These are phyloP conservation scores for Gossypium arboreum DNA, from an alignment of 345 rosid species.

Conservation along the genomic window DNA sequence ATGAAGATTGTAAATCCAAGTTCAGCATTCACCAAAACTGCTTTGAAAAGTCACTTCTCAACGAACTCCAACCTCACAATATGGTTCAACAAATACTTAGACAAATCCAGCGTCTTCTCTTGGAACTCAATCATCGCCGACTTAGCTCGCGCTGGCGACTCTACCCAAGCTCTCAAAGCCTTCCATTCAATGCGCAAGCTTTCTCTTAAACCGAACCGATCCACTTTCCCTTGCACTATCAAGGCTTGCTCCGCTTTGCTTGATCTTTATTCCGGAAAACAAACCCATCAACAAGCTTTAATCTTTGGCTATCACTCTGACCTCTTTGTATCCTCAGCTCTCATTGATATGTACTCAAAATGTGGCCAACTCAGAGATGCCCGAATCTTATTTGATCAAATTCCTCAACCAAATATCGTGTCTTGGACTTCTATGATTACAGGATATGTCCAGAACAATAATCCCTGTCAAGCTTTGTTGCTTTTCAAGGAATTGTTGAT, in stretches of 20 bases:
- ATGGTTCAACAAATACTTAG: slow-evolving; percentile 65
- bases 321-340: slow-evolving; percentile 71
- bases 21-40: slow-evolving; percentile 6
- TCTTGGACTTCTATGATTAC: slow-evolving; percentile 85
- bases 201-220: slow-evolving; percentile 63
- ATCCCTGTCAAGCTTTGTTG: slow-evolving; percentile 47
- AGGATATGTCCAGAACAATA: slow-evolving; percentile 63
- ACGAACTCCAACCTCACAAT: slow-evolving; percentile 48
- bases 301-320: slow-evolving; percentile 63
- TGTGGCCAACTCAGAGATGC: slow-evolving; percentile 62
- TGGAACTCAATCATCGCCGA: slow-evolving; percentile 91
- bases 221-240: slow-evolving; percentile 77
- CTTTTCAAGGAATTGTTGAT: slow-evolving; percentile 63
- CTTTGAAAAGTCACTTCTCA: slow-evolving; percentile 28
- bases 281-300: slow-evolving; percentile 79
- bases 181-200: slow-evolving; percentile 78
- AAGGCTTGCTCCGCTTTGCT: slow-evolving; percentile 78
- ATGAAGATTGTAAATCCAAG: slow-evolving; percentile 32
- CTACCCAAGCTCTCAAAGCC: slow-evolving; percentile 67
- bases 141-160: slow-evolving; percentile 74
- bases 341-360: slow-evolving; percentile 67
- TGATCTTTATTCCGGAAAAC: slow-evolving; percentile 67
- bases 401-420: slow-evolving; percentile 60
- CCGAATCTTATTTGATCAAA: slow-evolving; percentile 68
- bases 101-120: slow-evolving; percentile 60